Evolutionary conservation across 2,329 filamentous ascomycete species (phyloP), one percentile per base, ranked within the genome.

Genomic region (Beauveria caledonica): DNA sequence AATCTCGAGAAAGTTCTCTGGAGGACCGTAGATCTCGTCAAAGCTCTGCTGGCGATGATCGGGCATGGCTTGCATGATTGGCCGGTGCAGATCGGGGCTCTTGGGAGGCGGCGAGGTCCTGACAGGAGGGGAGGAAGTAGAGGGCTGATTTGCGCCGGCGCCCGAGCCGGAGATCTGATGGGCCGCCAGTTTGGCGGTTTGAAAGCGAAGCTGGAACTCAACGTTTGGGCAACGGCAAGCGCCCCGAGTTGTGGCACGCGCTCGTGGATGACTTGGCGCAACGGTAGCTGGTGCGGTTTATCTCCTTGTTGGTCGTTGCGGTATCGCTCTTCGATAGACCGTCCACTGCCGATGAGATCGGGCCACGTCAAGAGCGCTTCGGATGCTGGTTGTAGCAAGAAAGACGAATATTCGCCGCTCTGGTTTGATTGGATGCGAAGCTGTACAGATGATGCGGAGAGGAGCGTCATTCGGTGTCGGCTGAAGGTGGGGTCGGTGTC

Each of bases 1-100:
- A 65, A 99, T 96, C 80, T 99, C 94, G 59, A 99, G 84, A 73
- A 97, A 97, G 80, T 99, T 99, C 81, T 99, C 94, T 6, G 94
- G 94, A 52, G 93, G 91, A 15, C 92, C 94, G 76, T 99, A 99
- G 74, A 97, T 96, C 82, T 99, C 94, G 77, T 99, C 94, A 72
- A 97, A 97, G 71, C 89, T 94, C 80, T 99, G 94, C 77, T 90
- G 86, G 69, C 92, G 89, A 67, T 89, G 85, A 71, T 87, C 85
- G 52, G 85, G 85, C 78, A 87, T 84, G 64, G 84, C 81, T 75
- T 86, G 83, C 78, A 87, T 80, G 70, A 81, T 82, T 67, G 80
- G 79, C 63, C 79, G 75, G 67, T 80, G 78, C 55, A 69, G 63
- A 54, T 72, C 69, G 58, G 72, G 74, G 61, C 70, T 70, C 62